Evolutionary conservation across 2,329 filamentous ascomycete genomes (phyloP), one percentile per base, ranked within the genome.

Genomic region (Geosmithia flava): DNA sequence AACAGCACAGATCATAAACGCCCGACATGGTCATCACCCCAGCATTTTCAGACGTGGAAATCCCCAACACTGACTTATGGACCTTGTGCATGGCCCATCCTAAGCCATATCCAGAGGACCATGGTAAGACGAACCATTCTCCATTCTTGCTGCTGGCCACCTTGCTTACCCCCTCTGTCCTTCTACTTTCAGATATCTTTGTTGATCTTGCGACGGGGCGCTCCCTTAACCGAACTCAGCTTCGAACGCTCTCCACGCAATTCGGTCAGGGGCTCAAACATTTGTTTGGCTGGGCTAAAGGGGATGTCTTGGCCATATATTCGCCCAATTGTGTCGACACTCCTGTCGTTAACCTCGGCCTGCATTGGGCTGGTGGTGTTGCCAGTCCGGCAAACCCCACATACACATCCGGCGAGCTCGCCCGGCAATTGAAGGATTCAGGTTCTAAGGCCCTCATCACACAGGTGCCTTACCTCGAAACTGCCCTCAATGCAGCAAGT

Each of bases 321-420:
- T 83, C 87, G 3, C 86, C 89, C 27, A 96, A 97, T 62, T 81
- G 76, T 62, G 84, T 96, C 59, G 90, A 96, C 62, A 87, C 83
- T 0, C 83, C 87, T 0, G 71, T 83, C 3, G 65, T 89, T 44
- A 87, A 80, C 63, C 87, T 87, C 71, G 90, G 89, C 27, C 75
- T 80, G 10, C 79, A 85, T 54, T 96, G 87, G 85, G 85, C 87
- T 1, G 90, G 89, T 44, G 89, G 86, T 29, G 70, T 87, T 47
- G 68, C 87, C 11, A 88, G 83, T n/a, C 88, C 90, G 0, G 89
- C 87, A 2, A 96, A 96, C 59, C 89, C 90, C 19, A 80, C 81
- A 3, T 95, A 95, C 66, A 95, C 86, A 0, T 78, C 77, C 13
- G 80, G 87, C 10, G 91, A 97, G 65, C 74, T 96, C 33, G 81